A percentile compares a stretch with the other conserved stretches of the same genome.
phyloP scores from a whole-genome alignment of 768 basidiomycete species.

The Neoboletus magnificus region DNA sequence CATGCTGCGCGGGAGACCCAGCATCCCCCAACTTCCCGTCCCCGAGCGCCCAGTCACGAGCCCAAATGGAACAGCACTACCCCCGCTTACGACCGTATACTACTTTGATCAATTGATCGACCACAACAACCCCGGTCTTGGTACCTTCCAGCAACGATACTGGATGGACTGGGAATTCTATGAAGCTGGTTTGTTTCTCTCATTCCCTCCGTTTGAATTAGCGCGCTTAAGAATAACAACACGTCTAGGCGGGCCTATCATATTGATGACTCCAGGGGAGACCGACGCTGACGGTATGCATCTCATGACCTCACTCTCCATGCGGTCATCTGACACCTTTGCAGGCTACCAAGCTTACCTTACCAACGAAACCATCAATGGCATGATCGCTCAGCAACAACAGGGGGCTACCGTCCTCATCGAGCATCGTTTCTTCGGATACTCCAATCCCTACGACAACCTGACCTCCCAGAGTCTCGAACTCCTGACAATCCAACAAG shows the following conservation, averaged over 20 bases:
- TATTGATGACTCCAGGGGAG: slow-evolving; percentile 59
- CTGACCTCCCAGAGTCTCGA: slow-evolving; percentile 55
- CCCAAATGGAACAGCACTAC: slow-evolving; percentile 25
- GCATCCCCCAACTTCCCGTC: slow-evolving; percentile 13
- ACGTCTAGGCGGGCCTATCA: slow-evolving; percentile 23
- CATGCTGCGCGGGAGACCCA: slow-evolving; percentile 19
- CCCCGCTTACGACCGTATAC: slow-evolving; percentile 28
- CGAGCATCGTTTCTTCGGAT: slow-evolving; percentile 74
- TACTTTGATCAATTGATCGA: slow-evolving; percentile 37
- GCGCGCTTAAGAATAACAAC: neutral
- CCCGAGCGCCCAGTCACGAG: slow-evolving; percentile 9
- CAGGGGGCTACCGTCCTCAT: slow-evolving; percentile 60
- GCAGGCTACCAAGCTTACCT: slow-evolving; percentile 47
- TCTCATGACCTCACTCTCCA: neutral
- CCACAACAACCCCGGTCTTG: slow-evolving; percentile 53
- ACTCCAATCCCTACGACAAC: slow-evolving; percentile 67
- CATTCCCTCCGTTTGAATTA: neutral
- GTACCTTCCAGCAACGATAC: slow-evolving; percentile 76
- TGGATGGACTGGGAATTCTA: slow-evolving; percentile 72
- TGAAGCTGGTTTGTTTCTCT: slow-evolving; percentile 37
- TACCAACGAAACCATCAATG: slow-evolving; percentile 61
- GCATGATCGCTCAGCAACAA: slow-evolving; percentile 62
- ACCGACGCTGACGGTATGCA: slow-evolving; percentile 43
- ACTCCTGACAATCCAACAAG: slow-evolving; percentile 68
- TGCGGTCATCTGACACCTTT: neutral